Evolutionary conservation across 352 stramenopile genomes (phyloP).

Genomic region (Lagenidium sp.): DNA sequence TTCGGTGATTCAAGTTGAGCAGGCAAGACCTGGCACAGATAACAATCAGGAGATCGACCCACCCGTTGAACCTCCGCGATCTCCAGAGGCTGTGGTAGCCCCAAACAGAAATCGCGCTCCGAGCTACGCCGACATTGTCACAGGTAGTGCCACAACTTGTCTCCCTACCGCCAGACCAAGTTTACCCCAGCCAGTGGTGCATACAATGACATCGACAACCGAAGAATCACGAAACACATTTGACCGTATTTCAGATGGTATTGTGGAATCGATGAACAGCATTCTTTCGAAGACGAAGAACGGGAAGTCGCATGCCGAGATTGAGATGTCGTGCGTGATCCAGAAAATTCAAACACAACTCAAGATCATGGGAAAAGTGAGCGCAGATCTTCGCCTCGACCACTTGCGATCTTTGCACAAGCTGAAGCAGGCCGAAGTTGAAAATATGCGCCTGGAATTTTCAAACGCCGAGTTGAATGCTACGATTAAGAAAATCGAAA

Average conservation of each 20-base stretch:
- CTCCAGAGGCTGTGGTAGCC: background rate
- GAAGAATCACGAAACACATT: conserved; percentile 14
- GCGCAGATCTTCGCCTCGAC: conserved; percentile 21
- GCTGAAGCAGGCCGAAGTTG: conserved; percentile 21
- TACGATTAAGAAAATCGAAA: conserved; percentile 20
- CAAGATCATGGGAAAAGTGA: conserved; percentile 32
- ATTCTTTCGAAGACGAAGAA: conserved; percentile 25
- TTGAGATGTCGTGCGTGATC: conserved; percentile 26
- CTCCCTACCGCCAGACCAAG: too few species aligned
- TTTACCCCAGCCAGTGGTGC: background rate
- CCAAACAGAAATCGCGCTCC: conserved; percentile 6
- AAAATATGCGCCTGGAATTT: conserved; percentile 23
- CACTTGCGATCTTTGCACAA: conserved; percentile 24
- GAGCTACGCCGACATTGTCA: conserved; percentile 20
- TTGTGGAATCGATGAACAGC: conserved; percentile 25
- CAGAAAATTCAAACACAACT: conserved; percentile 31
- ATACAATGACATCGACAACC: conserved; percentile 3
- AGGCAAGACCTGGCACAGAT: too few species aligned
- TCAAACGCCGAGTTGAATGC: conserved; percentile 18
- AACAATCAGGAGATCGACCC: background rate
- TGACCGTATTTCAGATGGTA: conserved; percentile 18
- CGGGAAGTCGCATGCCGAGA: conserved; percentile 16
- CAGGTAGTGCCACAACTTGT: conserved; percentile 1
- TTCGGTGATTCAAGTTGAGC: background rate
- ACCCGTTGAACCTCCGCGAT: background rate